Base-by-base conservation (phyloP, 495 filamentous ascomycete genomes). In the Glarea lozoyensis region DNA sequence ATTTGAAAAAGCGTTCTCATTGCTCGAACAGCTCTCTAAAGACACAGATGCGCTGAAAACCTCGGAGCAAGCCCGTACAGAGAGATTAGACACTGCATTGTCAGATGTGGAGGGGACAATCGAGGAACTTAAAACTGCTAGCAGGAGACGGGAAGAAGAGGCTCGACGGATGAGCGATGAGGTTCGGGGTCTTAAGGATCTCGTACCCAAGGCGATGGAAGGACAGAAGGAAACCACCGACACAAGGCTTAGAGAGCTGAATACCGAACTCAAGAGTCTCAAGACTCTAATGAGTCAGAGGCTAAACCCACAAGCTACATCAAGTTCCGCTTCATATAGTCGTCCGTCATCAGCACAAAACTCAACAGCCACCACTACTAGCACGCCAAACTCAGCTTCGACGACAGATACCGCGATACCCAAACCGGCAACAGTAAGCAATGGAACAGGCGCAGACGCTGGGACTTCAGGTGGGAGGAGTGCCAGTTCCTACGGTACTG, bases 11-110 rank as follows among this genome's bases (percentile, higher is more conserved):
- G 88, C 90, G 9, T 97, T 97, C 62, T 70, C 81, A 15, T 70
- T 96, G 29, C 81, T 99, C 20, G 92, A 97, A 40, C 92, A 95
- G 55, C 75, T 99, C 1, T 73, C 81, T 5, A 83, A 85, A 46
- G 93, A 99, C 61, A 97, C 93, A 0, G 78, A 85, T 37, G 73
- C 78, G 6, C 72, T 99, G 21, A 96, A 96, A 60, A 72, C 73
- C 4, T 78, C 88, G 3, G 92, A 99, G 67, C 70, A 83, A 52
- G 75, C 80, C 37, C 82, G 92, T 12, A 93, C 88, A 17, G 80
- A 88, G 53, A 79, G 85, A 30, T 67, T 99, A 2, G 92, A 99
- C 55, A 71, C 68, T 17, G 83, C 89, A 11, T 68, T 99, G 23
- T 69, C 73, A 29, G 88, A 94, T 29, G 77, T 99, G 21, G 89